Base-by-base conservation (phyloP, 495 filamentous ascomycete genomes). In the Rostrohypoxylon terebratum region DNA sequence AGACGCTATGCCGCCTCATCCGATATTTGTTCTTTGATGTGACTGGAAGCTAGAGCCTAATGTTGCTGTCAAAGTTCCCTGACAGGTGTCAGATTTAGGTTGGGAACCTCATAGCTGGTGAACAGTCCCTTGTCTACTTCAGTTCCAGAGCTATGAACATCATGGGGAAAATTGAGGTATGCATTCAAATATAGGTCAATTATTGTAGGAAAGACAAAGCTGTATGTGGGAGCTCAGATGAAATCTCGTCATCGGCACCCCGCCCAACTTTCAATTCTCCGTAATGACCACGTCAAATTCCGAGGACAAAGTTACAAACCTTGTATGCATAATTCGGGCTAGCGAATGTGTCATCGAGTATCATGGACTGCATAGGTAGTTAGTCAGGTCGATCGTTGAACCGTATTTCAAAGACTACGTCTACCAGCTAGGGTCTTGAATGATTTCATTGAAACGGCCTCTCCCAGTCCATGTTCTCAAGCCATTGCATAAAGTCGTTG, bases 401-500 rank as follows among this genome's bases (percentile, higher is more conserved):
- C 20, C 45, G 7, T 21, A 11, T 23, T 48, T n/a, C 45, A 38
- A 62, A 50, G 16, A 62, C 16, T 28, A 4, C 21, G 3, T 33
- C 33, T 7, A 2, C 18, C 13, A 28, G 25, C 3, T 21, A 8
- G 20, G 9, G 38, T 45, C 51, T 45, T 2, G 7, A 34, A 36
- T 36, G 14, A 11, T 21, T 23, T 63, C 65, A 63, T 42, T 64
- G 34, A 38, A 69, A 42, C 14, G 73, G 68, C n/a, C 59, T 64
- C 28, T 79, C 77, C 77, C 75, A 77, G 31, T 79, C 77, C 64
- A 73, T 71, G 40, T 67, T 77, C 59, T 76, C 75, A 20, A 79
- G 75, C 77, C 77, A 79, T 28, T 77, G 75, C 68, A 79, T 74
- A 23, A 79, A 79, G 53, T 79, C 77, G 18, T 66, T 76, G 31